phyloP scores from a whole-genome alignment of 2,329 filamentous ascomycete species.

The Botryotinia convoluta region DNA sequence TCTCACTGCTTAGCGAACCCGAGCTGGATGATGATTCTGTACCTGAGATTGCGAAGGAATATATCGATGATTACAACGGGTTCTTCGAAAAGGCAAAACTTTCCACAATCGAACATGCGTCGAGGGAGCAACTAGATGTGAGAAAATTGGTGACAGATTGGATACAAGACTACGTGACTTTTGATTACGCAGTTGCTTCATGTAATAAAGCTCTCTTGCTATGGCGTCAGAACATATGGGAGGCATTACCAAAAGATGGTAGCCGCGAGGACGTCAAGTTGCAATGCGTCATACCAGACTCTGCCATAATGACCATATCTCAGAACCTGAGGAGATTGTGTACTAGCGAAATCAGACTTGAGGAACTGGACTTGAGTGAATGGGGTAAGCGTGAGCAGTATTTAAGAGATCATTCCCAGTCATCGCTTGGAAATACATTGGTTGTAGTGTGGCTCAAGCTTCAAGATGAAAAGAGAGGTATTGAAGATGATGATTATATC shows the following conservation, averaged over 20 bases:
- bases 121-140: not conserved
- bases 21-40: not conserved
- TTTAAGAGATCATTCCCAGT: not conserved
- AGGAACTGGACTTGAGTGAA: not conserved
- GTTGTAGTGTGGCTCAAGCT: not conserved
- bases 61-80: not conserved
- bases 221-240: not conserved
- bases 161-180: not conserved
- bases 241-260: not conserved
- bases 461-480: not conserved
- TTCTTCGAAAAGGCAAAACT: not conserved
- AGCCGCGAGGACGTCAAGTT: not conserved
- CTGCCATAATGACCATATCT: not conserved
- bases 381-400: not conserved
- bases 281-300: not conserved
- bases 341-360: not conserved
- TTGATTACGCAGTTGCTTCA: not conserved
- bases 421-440: not conserved
- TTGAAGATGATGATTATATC: not conserved
- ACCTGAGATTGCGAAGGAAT: not conserved
- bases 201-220: not conserved
- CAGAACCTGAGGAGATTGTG: not conserved
- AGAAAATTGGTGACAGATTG: not conserved
- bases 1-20: not conserved
- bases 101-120: not conserved